Conservation (phyloP, 352 stramenopile genomes). For the Phytopythium vexans region DNA sequence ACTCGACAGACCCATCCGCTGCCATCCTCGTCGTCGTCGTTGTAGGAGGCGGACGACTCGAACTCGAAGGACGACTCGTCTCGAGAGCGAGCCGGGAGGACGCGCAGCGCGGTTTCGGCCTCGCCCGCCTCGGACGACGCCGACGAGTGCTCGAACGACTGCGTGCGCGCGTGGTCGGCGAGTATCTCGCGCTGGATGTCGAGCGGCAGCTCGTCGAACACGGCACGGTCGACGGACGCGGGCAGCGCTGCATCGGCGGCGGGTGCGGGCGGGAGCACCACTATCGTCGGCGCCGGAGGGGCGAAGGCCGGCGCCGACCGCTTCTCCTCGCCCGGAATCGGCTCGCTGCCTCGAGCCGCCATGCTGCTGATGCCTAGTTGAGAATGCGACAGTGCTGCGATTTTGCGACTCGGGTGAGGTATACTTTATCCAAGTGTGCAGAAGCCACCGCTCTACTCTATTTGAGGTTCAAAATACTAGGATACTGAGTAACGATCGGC, state of each 20-base stretch:
- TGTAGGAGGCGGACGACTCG: neutral
- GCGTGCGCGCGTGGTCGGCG: neutral
- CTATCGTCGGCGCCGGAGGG: neutral
- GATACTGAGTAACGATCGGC: too few relatives aligned
- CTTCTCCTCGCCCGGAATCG: too few relatives aligned
- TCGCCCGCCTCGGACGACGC: conserved; percentile 1
- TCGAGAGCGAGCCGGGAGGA: neutral
- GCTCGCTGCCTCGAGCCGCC: too few relatives aligned
- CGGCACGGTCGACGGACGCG: conserved; percentile 34
- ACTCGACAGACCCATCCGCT: conserved; percentile 58
- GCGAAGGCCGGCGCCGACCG: too few relatives aligned
- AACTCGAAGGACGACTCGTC: conserved; percentile 2
- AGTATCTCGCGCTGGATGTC: conserved; percentile 62
- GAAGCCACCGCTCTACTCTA: too few relatives aligned
- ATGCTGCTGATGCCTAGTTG: too few relatives aligned
- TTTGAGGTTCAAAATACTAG: too few relatives aligned
- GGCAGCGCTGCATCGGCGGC: neutral
- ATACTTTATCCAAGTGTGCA: too few relatives aligned
- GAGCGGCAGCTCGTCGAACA: conserved; percentile 46
- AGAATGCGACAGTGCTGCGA: too few relatives aligned
- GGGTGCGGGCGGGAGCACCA: conserved; percentile 9
- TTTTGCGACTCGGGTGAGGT: too few relatives aligned
- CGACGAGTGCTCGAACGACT: conserved; percentile 1
- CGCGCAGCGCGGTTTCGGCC: neutral
- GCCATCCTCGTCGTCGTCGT: neutral